Evolutionary conservation across 306 rosid genomes (phyloP).

Genomic region (Canavalia ensiformis): DNA sequence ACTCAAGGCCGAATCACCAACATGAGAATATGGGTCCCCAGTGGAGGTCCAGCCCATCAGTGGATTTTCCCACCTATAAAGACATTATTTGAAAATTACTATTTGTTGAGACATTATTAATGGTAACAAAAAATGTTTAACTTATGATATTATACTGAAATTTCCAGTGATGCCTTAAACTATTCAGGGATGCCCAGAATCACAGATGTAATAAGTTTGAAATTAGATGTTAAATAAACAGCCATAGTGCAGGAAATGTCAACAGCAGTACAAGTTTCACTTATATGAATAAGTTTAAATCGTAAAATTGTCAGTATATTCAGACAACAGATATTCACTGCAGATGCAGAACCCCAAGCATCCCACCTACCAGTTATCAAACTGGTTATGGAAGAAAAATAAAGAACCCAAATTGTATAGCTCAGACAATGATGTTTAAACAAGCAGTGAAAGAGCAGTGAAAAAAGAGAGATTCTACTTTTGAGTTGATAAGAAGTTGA

Average conservation of each 20-base stretch:
- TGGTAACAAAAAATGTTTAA: background rate
- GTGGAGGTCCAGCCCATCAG: conserved; percentile 99
- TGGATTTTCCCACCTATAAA: conserved; percentile 97
- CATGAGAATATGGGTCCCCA: conserved; percentile 93
- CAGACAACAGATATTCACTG: conserved; percentile 37
- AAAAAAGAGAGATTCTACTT: conserved; percentile 61
- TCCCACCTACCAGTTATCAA: conserved; percentile 21
- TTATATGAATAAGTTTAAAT: background rate
- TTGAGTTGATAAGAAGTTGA: conserved; percentile 93
- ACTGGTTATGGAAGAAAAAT: conserved; percentile 7
- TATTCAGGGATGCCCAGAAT: conserved; percentile 12
- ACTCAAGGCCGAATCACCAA: conserved; percentile 85
- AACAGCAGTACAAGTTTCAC: background rate
- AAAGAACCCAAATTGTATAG: conserved; percentile 23
- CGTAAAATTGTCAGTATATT: conserved; percentile 1
- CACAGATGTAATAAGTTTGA: conserved; percentile 8
- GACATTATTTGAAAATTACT: conserved; percentile 36
- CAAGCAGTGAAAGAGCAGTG: conserved; percentile 4
- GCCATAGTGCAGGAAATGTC: conserved; percentile 5
- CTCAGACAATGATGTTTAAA: conserved; percentile 10
- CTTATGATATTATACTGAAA: conserved; percentile 28
- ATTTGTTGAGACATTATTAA: conserved; percentile 24
- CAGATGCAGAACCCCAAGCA: conserved; percentile 7
- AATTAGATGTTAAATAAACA: conserved; percentile 28
- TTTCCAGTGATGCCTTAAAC: conserved; percentile 27